phyloP scores from a whole-genome alignment of 2,329 filamentous ascomycete species.

The Sarocladium oryzae region DNA sequence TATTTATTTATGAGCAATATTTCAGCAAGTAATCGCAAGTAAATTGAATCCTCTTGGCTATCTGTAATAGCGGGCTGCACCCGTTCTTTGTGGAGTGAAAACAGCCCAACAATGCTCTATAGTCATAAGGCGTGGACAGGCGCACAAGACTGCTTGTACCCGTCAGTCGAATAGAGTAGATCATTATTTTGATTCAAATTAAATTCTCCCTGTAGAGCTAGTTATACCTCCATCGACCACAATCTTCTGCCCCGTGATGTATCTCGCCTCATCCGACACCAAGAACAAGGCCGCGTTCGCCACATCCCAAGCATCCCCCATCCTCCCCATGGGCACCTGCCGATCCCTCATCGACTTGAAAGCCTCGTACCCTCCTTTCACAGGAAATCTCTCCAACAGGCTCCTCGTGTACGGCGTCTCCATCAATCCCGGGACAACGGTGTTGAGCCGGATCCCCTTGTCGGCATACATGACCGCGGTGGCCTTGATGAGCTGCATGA shows the following conservation, averaged over 20 bases:
- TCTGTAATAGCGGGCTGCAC: too few relatives aligned
- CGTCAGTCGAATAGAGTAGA: too few relatives aligned
- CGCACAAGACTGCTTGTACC: too few relatives aligned
- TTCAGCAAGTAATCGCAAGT: too few relatives aligned
- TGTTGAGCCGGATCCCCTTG: slow-evolving; percentile 43
- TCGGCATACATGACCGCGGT: slow-evolving; percentile 44
- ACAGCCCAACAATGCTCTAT: too few relatives aligned
- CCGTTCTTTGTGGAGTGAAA: too few relatives aligned
- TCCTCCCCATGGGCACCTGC: slow-evolving; percentile 52
- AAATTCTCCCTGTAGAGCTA: slow-evolving; percentile 26
- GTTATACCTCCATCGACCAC: slow-evolving; percentile 42
- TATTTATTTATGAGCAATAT: too few relatives aligned
- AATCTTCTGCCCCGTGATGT: slow-evolving; percentile 52
- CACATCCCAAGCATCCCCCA: slow-evolving; percentile 55
- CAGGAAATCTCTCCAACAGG: slow-evolving; percentile 38
- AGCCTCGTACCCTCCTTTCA: slow-evolving; percentile 36
- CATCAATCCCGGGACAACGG: slow-evolving; percentile 50
- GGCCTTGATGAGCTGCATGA: slow-evolving; percentile 42
- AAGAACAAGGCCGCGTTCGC: slow-evolving; percentile 51
- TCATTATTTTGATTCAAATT: too few relatives aligned
- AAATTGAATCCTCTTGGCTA: too few relatives aligned
- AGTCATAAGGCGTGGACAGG: too few relatives aligned
- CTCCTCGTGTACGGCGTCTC: slow-evolving; percentile 44
- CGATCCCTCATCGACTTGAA: slow-evolving; percentile 44
- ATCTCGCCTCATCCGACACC: slow-evolving; percentile 50